phyloP scores from a whole-genome alignment of 2,329 filamentous ascomycete genomes.

The Sarocladium oryzae region DNA sequence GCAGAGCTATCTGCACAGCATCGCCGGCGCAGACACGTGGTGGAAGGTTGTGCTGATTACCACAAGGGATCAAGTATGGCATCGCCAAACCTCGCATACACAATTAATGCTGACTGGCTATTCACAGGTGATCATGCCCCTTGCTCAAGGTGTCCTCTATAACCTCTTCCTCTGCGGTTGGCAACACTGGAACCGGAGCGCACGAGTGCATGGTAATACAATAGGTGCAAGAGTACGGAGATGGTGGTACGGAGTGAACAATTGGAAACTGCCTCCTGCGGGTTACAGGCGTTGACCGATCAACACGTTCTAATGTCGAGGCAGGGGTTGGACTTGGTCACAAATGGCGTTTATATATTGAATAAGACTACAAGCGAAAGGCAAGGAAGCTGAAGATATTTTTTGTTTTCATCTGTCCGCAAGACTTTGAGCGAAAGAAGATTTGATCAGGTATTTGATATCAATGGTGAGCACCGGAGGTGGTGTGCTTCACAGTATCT shows the following conservation, averaged over 20 bases:
- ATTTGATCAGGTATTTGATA: not conserved
- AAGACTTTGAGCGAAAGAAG: too few relatives aligned
- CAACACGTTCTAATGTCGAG: not conserved
- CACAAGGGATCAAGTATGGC: conserved; percentile 72
- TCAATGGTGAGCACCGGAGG: not conserved
- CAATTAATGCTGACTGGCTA: conserved; percentile 5
- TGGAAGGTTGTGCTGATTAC: conserved; percentile 80
- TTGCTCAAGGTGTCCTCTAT: conserved; percentile 85
- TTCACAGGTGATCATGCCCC: conserved; percentile 69
- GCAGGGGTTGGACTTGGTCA: too few relatives aligned
- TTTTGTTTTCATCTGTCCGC: too few relatives aligned
- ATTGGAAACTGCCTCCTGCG: conserved; percentile 63
- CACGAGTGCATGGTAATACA: conserved; percentile 68
- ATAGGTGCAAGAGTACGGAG: conserved; percentile 71
- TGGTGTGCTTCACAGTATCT: not conserved
- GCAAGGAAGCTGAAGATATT: too few relatives aligned
- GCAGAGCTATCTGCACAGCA: conserved; percentile 93
- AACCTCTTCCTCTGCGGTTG: conserved; percentile 80
- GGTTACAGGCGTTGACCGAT: conserved; percentile 9
- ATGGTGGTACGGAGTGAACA: conserved; percentile 95
- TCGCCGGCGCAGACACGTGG: conserved; percentile 72
- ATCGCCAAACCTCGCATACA: too few relatives aligned
- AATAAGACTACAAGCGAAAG: too few relatives aligned
- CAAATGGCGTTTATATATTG: too few relatives aligned
- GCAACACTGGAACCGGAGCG: conserved; percentile 80